These are phyloP conservation scores for Hypoxylon sp. DNA, from an alignment of 2,329 filamentous ascomycete species.

Conservation along the genomic window DNA sequence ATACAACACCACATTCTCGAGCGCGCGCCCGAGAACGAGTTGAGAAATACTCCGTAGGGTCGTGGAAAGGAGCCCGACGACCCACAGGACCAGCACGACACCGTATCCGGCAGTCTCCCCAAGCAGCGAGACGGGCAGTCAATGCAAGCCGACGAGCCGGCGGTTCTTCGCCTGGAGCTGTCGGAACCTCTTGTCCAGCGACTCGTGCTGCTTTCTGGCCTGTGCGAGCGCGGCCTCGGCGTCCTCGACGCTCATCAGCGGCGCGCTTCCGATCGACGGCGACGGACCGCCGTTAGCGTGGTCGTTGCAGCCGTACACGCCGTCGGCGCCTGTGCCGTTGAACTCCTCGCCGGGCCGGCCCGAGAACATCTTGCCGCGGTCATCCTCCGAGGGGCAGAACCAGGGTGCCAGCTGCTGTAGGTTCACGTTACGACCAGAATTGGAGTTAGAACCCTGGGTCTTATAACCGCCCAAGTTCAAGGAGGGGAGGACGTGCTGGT, in stretches of 20 bases:
- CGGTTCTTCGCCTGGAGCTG: conserved; percentile 53
- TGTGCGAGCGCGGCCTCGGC: conserved; percentile 68
- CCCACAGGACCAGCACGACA: conserved; percentile 23
- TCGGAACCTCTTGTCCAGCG: conserved; percentile 55
- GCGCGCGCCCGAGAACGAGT: conserved; percentile 1
- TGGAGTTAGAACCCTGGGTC: conserved; percentile 56
- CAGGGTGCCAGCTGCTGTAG: conserved; percentile 70
- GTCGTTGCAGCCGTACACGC: conserved; percentile 53
- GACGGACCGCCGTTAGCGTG: conserved; percentile 49
- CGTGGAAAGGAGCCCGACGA: conserved; percentile 21
- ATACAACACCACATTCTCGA: conserved; percentile 1
- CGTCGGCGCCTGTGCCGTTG: conserved; percentile 38
- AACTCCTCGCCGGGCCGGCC: conserved; percentile 48
- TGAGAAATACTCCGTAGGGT: conserved; percentile 14
- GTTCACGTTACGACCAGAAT: conserved; percentile 65
- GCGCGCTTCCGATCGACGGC: conserved; percentile 63
- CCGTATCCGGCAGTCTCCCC: conserved; percentile 33
- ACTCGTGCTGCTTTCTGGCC: conserved; percentile 55
- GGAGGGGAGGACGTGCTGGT: conserved; percentile 76
- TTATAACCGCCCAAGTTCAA: conserved; percentile 68
- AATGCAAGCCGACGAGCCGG: conserved; percentile 52
- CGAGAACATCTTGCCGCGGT: conserved; percentile 52
- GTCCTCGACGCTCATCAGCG: conserved; percentile 74
- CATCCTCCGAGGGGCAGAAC: conserved; percentile 67
- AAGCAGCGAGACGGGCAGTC: conserved; percentile 46